Evolutionary conservation across 805 yeast species (phyloP).

Genomic region (Sugiyamaella qingdaonensis): DNA sequence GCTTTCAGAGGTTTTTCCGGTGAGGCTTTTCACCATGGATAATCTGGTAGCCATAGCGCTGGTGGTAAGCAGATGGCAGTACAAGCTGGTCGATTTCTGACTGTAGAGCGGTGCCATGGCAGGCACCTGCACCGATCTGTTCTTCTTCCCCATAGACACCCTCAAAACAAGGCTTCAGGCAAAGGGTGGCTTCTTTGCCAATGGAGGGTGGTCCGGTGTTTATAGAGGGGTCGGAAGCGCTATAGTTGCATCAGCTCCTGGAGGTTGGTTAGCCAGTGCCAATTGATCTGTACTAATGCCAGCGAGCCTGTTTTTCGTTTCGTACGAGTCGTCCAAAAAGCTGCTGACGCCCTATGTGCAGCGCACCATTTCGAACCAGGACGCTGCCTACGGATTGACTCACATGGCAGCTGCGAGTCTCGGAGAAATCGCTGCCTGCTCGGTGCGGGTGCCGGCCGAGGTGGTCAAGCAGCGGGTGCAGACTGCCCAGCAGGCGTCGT

Average conservation of each 20-base stretch:
- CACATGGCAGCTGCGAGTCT: slow-evolving; percentile 87
- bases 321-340: slow-evolving; percentile 73
- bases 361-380: slow-evolving; percentile 26
- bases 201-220: slow-evolving; percentile 91
- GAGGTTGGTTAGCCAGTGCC: slow-evolving; percentile 18
- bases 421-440: slow-evolving; percentile 92
- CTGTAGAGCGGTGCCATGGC: slow-evolving; percentile 74
- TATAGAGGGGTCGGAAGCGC: slow-evolving; percentile 92
- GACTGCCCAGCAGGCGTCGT: slow-evolving; percentile 53
- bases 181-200: slow-evolving; percentile 83
- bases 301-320: slow-evolving; percentile 71
- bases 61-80: slow-evolving; percentile 8
- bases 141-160: slow-evolving; percentile 95
- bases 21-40: neutral
- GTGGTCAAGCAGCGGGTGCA: slow-evolving; percentile 95
- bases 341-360: slow-evolving; percentile 35
- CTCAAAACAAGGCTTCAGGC: slow-evolving; percentile 93
- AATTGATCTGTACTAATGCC: neutral
- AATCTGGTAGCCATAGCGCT: slow-evolving; percentile 15
- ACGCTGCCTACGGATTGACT: slow-evolving; percentile 40
- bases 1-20: neutral
- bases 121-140: slow-evolving; percentile 92
- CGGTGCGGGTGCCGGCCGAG: slow-evolving; percentile 94
- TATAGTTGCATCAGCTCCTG: slow-evolving; percentile 91
- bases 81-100: neutral